Base-by-base conservation (phyloP, 192 early-diverging fungal genomes). In the Powellomyces hirtus region DNA sequence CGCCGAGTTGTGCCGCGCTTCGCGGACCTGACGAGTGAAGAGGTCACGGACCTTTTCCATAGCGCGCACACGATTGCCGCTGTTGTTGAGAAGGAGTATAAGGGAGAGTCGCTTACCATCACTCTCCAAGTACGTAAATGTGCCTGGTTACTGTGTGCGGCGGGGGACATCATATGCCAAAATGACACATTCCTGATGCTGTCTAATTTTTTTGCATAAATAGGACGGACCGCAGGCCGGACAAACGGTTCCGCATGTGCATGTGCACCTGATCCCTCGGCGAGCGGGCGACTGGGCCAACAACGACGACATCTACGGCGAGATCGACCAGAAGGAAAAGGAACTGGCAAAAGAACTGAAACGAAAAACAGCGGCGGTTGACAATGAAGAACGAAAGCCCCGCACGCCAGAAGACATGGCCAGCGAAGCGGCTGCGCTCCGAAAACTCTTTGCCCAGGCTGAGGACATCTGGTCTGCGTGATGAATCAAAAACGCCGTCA, bases 211-310 rank as follows among this genome's bases (percentile, higher is more conserved):
- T 55, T 56, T 24, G n/a, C n/a, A n/a, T n/a, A 24, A 49, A 87
- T 30, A 70, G 86, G 92, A 95, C 74, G 90, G 92, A 2, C 75
- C 82, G 0, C 71, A 70, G 24, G 90, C 92, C 5, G 91, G 88
- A 4, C 89, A 93, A 73, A 83, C 94, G 22, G 93, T 98, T 4
- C 84, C 90, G 10, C 96, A 98, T 75, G 89, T 91, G 7, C 96
- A 98, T 63, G 73, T 96, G 30, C 96, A 98, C 75, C 66, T 98
- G 29, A 92, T 98, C 40, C 94, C 96, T 38, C 84, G 96, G 10
- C 78, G 73, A 35, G 66, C 74, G 18, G 90, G 90, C 29, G 94
- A 98, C 68, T 95, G 82, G 79, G 77, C 79, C 13, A 80, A 90
- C 60, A 96, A 96, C 61, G 93, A 98, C 74, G 92, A 94, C 38